Evolutionary conservation across 2,329 filamentous ascomycete genomes (phyloP).

Genomic region (Phaeomoniella chlamydospora): DNA sequence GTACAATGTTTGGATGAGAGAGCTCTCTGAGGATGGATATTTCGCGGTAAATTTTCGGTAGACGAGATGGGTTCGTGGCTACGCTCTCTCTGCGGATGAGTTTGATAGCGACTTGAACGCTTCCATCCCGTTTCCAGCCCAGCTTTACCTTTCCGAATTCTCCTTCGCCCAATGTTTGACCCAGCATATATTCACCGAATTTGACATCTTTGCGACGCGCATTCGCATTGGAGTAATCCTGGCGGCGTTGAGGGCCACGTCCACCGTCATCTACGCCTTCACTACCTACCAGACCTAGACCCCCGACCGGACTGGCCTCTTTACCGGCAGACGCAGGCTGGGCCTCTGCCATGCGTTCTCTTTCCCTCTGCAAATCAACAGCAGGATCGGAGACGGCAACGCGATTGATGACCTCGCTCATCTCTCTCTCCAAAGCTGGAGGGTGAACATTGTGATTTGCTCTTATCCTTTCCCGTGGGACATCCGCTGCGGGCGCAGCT

Average conservation of each 20-base stretch:
- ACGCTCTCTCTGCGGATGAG: conserved; percentile 86
- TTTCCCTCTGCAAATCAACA: conserved; percentile 57
- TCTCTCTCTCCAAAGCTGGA: conserved; percentile 53
- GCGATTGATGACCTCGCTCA: conserved; percentile 64
- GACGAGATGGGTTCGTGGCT: conserved; percentile 70
- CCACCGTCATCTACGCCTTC: conserved; percentile 30
- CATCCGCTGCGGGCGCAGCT: conserved; percentile 30
- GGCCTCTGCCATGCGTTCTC: conserved; percentile 52
- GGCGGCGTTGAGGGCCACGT: conserved; percentile 26
- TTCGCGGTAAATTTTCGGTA: conserved; percentile 95
- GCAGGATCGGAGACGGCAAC: conserved; percentile 64
- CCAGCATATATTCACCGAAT: conserved; percentile 91
- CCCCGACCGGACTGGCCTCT: conserved; percentile 29
- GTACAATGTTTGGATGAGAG: conserved; percentile 92
- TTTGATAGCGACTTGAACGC: conserved; percentile 92
- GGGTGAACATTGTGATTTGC: conserved; percentile 37
- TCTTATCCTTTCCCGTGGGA: conserved; percentile 29
- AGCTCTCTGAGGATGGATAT: conserved; percentile 79
- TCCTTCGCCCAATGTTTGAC: conserved; percentile 90
- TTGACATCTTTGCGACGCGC: conserved; percentile 59
- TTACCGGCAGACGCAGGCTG: conserved; percentile 19
- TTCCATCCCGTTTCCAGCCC: conserved; percentile 93
- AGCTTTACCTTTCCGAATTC: conserved; percentile 99
- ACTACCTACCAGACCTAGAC: conserved; percentile 32
- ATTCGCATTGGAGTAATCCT: conserved; percentile 39